Evolutionary conservation across 768 basidiomycete genomes (phyloP).

Genomic region (Lactifluus pinguis): DNA sequence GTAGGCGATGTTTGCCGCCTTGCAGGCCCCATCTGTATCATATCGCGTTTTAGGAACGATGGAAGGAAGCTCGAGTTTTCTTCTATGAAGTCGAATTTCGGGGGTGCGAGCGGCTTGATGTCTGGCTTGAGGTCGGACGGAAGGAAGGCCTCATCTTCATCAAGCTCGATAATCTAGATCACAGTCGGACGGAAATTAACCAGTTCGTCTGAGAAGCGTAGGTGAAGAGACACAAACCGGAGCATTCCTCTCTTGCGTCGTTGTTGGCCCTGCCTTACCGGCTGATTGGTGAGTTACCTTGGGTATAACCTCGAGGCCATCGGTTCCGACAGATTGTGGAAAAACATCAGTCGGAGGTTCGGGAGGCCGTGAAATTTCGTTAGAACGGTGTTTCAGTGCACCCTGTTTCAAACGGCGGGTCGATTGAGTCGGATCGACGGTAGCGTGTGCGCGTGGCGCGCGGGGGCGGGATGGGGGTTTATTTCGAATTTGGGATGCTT

Average conservation of each 20-base stretch:
- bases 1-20: slow-evolving; percentile 3
- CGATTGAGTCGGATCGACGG: neutral
- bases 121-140: slow-evolving; percentile 15
- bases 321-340: neutral
- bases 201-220: neutral
- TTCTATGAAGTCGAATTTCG: slow-evolving; percentile 16
- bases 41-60: slow-evolving; percentile 15
- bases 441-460: neutral
- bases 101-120: slow-evolving; percentile 7
- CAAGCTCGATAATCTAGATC: slow-evolving; percentile 16
- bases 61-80: slow-evolving; percentile 11
- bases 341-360: neutral
- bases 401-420: slow-evolving; percentile 3
- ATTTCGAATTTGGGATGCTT: slow-evolving; percentile 4
- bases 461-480: slow-evolving; percentile 4
- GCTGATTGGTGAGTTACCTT: slow-evolving; percentile 1
- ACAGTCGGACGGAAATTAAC: slow-evolving; percentile 15
- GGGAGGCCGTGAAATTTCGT: neutral
- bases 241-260: slow-evolving; percentile 4
- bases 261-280: neutral
- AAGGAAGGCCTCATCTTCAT: slow-evolving; percentile 14
- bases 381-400: neutral
- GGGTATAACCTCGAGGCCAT: slow-evolving; percentile 7
- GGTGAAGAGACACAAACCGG: slow-evolving; percentile 6
- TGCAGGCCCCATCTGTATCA: slow-evolving; percentile 5